These are phyloP conservation scores for Lipomyces japonicus DNA, from an alignment of 805 yeast species.

Conservation along the genomic window DNA sequence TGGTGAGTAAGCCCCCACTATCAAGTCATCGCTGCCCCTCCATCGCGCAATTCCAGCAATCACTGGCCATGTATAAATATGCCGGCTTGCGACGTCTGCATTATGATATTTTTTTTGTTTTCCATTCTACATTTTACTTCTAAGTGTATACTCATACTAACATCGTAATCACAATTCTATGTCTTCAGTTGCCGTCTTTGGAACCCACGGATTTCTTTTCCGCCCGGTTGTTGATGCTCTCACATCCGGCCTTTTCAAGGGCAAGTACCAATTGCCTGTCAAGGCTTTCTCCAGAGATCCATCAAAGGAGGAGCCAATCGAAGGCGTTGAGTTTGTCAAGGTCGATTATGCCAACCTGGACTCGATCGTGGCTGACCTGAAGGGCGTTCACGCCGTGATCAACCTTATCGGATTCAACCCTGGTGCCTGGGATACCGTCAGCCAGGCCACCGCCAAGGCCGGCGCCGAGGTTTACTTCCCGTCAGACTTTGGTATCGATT, in stretches of 20 bases:
- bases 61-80: too few relatives aligned
- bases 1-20: too few relatives aligned
- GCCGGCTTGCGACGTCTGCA: too few relatives aligned
- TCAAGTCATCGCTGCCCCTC: too few relatives aligned
- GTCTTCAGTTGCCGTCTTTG: slow-evolving; percentile 47
- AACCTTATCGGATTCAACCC: slow-evolving; percentile 43
- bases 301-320: slow-evolving; percentile 24
- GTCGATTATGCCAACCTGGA: slow-evolving; percentile 31
- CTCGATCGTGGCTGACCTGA: slow-evolving; percentile 35
- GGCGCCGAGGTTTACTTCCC: slow-evolving; percentile 53
- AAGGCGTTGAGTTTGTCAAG: slow-evolving; percentile 14
- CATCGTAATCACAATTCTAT: too few relatives aligned
- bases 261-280: slow-evolving; percentile 48
- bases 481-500: slow-evolving; percentile 56
- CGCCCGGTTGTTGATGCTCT: slow-evolving; percentile 47
- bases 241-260: slow-evolving; percentile 42
- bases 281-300: slow-evolving; percentile 48
- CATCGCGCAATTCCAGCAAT: too few relatives aligned
- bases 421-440: slow-evolving; percentile 41
- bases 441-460: slow-evolving; percentile 39
- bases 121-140: too few relatives aligned
- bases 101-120: too few relatives aligned
- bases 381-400: slow-evolving; percentile 51
- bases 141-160: too few relatives aligned
- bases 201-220: slow-evolving; percentile 53